Base-by-base conservation (phyloP, 1,284 basidiomycete genomes). In the Exsudoporus floridanus region DNA sequence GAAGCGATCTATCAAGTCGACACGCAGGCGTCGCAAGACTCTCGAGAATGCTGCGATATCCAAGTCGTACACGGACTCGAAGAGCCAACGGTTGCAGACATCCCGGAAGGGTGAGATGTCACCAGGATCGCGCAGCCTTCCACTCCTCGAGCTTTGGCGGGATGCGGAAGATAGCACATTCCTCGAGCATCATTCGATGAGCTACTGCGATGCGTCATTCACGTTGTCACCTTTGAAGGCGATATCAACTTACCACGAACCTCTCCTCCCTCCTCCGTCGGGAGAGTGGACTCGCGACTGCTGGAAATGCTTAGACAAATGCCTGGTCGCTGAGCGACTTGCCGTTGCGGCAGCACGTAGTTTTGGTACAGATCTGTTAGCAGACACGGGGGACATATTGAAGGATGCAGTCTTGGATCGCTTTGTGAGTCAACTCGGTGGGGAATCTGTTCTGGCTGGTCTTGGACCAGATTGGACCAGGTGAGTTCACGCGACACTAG, bases 241-340 rank as follows among this genome's bases (percentile, higher is more conserved):
- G 23, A 21, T 9, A 25, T 12, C 35, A 2, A 53, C 48, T 33
- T 18, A 1, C 8, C 36, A 50, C 4, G 44, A 42, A 12, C 44
- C 49, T 19, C 19, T 46, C 0, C 30, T 53, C 25, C 53, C 47
- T 10, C 59, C 66, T 33, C 33, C 14, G 1, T 42, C 48, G 5
- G 57, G 60, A 34, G 73, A 70, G 35, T 90, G 87, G 85, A 77
- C 78, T 7, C 89, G 87, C 65, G 79, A 82, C 27, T 83, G 86
- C 52, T 90, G 86, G 84, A 88, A 85, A 66, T 66, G 77, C 35
- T 75, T 92, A 30, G 87, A 90, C 66, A 80, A 79, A 25, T 92
- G 89, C 64, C 84, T 91, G 58, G 84, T 84, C 7, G 84, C 88
- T 50, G 84, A 86, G 66, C 73, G 85, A 18, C 66, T 85, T 23